Evolutionary conservation across 2,329 filamentous ascomycete genomes (phyloP).

Genomic region (Fonsecaea multimorphosa): DNA sequence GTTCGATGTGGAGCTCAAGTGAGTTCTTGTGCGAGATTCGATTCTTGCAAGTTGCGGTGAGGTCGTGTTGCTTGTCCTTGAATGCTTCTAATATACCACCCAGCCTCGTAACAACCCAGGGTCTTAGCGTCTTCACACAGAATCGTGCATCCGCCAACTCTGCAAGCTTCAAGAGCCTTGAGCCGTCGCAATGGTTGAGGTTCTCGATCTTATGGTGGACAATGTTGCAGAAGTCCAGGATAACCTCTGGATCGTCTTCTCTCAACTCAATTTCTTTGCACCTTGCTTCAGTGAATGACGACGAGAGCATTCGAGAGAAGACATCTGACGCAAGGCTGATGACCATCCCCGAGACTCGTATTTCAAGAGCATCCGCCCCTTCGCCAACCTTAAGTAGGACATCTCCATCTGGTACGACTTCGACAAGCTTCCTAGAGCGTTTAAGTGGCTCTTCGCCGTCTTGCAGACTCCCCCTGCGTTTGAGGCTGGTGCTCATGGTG

Average conservation of each 20-base stretch:
- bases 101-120: background rate
- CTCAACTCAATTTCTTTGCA: background rate
- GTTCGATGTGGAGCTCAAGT: background rate
- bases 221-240: slow-evolving; percentile 20
- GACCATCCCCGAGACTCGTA: slow-evolving; percentile 13
- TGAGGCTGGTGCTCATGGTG: background rate
- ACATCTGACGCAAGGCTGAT: slow-evolving; percentile 10
- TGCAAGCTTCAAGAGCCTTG: background rate
- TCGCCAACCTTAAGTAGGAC: slow-evolving; percentile 5
- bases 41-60: background rate
- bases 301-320: slow-evolving; percentile 11
- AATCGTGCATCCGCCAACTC: background rate
- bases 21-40: background rate
- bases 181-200: background rate
- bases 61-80: too few species aligned
- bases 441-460: background rate
- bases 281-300: background rate
- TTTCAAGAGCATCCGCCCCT: slow-evolving; percentile 6
- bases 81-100: background rate
- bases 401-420: slow-evolving; percentile 6
- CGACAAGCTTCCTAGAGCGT: background rate
- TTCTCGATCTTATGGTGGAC: slow-evolving; percentile 2
- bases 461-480: background rate
- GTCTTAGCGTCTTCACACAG: background rate
- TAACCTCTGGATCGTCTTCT: slow-evolving; percentile 1